These are phyloP conservation scores for Colletotrichum truncatum DNA, from an alignment of 2,329 filamentous ascomycete species.

Conservation along the genomic window DNA sequence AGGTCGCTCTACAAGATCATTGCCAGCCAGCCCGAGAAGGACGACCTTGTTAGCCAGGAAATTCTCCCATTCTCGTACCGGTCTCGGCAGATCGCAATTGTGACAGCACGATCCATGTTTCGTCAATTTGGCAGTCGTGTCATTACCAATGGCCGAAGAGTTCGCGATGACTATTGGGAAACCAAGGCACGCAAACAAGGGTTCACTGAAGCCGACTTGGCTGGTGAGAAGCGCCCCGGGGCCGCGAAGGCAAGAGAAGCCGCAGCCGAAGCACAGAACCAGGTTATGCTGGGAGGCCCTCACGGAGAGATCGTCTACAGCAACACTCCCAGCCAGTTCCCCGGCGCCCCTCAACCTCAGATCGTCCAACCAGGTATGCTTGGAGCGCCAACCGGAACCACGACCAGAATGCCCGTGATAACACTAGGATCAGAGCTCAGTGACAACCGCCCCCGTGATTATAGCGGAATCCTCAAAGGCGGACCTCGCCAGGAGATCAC, in stretches of 20 bases:
- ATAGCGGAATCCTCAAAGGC: conserved; percentile 78
- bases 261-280: conserved; percentile 74
- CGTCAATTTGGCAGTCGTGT: conserved; percentile 96
- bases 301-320: conserved; percentile 92
- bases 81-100: conserved; percentile 98
- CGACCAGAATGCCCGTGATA: conserved; percentile 84
- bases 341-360: conserved; percentile 73
- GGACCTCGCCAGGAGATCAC: conserved; percentile 90
- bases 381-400: conserved; percentile 68
- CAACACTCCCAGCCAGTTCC: conserved; percentile 73
- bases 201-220: conserved; percentile 95
- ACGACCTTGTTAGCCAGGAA: conserved; percentile 93
- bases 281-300: conserved; percentile 69
- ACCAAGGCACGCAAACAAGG: conserved; percentile 96
- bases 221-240: conserved; percentile 94
- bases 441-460: conserved; percentile 81
- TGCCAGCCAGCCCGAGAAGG: conserved; percentile 93
- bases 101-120: conserved; percentile 98
- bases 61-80: conserved; percentile 97
- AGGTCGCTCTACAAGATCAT: conserved; percentile 97
- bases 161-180: conserved; percentile 99
- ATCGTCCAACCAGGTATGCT: conserved; percentile 79
- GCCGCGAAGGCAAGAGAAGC: conserved; percentile 89
- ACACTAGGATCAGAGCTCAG: conserved; percentile 82
- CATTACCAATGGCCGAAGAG: conserved; percentile 87